Conservation (phyloP, 306 rosid genomes). For the Cicer yamashitae region DNA sequence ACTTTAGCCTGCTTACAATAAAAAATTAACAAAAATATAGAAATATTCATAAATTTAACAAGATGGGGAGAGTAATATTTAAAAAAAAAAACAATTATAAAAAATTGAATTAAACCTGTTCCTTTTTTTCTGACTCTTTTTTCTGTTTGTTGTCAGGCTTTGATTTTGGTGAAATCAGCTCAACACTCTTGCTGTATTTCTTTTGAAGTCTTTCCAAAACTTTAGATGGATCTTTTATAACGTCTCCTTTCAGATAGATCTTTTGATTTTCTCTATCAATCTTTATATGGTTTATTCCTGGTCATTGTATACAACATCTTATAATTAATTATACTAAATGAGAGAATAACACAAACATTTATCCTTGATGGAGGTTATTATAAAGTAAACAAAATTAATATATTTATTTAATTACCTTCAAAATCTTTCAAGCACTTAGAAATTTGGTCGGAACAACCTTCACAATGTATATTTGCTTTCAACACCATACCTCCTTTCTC, state of each 20-base stretch:
- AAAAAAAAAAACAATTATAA: neutral
- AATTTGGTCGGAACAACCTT: constrained; percentile 66
- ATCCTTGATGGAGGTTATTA: neutral
- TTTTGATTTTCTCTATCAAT: constrained; percentile 59
- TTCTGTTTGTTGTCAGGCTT: constrained; percentile 35
- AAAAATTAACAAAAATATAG: neutral
- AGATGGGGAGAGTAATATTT: neutral
- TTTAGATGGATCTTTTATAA: constrained; percentile 54
- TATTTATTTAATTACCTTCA: constrained; percentile 53
- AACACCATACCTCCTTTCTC: constrained; percentile 55
- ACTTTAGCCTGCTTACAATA: constrained; percentile 36
- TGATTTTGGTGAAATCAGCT: constrained; percentile 64
- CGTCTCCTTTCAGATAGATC: constrained; percentile 66
- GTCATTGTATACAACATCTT: neutral
- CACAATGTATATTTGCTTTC: constrained; percentile 83
- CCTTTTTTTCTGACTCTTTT: constrained; percentile 46
- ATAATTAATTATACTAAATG: neutral
- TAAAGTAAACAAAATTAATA: neutral
- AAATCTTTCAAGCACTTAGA: constrained; percentile 60
- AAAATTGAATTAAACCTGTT: constrained; percentile 39
- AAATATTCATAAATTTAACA: neutral
- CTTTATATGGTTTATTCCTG: constrained; percentile 67
- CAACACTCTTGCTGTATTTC: constrained; percentile 69
- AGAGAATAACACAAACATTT: neutral
- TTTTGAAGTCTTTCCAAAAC: constrained; percentile 61